Evolutionary conservation across 129 eudicot species (phyloP), one percentile per base, ranked within the genome.

Genomic region (Helichrysum umbraculigerum): DNA sequence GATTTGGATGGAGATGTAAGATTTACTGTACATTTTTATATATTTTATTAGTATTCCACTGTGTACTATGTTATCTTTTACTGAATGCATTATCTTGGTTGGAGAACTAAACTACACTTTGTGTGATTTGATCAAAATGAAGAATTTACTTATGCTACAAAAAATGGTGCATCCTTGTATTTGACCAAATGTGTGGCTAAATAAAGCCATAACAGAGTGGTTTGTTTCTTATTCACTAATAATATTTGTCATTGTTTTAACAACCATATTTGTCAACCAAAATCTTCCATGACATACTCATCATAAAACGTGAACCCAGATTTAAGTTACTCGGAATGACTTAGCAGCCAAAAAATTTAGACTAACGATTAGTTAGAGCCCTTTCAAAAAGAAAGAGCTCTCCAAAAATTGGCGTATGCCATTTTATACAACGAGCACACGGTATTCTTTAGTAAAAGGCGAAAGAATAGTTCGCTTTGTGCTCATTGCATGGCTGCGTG

Each of bases 371-470:
- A 10, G 63, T 57, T 57, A 17, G 63, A 57, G 29, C 19, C 63
- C 10, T 57, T 57, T 20, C 25, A 16, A 17, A 19, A 19, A 57
- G 63, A 57, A 57, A 17, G 63, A 20, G 6, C 63, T 57, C 28
- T 57, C 63, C 30, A 32, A 61, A 61, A 62, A 29, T 62, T 19
- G 44, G 70, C 70, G 70, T 65, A 65, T 65, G 70, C 70, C 70
- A 65, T 10, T 65, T 58, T 7, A 70, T 59, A 66, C 76, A 41
- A 47, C 87, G 74, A 68, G 70, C 91, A 90, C 90, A 90, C 89
- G 86, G 91, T 87, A 90, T 85, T 90, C 92, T 87, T 90, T 90
- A 90, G 96, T 90, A 87, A 90, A 90, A 90, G 90, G 90, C 92
- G 87, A 85, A 90, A 90, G 92, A 90, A 90, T 90, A 90, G 84